Evolutionary conservation across 108 stramenopile species (phyloP).

Genomic region (Skeletonema marinoi): DNA sequence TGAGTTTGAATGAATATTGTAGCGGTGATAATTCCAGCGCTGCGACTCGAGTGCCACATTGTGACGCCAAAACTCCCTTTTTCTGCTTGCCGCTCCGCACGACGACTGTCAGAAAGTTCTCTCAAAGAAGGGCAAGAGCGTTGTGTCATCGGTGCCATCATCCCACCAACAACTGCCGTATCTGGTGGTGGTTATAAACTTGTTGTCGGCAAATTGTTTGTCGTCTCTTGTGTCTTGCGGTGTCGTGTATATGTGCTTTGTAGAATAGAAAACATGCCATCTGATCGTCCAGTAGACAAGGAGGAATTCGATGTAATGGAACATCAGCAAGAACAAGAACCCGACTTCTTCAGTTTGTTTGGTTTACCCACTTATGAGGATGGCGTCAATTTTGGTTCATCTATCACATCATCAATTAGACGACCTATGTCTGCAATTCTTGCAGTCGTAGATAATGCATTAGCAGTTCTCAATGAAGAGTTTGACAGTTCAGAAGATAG

Average conservation of each 20-base stretch:
- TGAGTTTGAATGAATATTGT: neutral
- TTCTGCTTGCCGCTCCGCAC: too few relatives aligned
- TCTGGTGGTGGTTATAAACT: neutral
- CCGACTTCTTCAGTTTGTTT: slow-evolving; percentile 1
- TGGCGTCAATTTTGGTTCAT: neutral
- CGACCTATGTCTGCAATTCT: slow-evolving; percentile 11
- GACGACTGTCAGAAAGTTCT: too few relatives aligned
- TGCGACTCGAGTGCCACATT: neutral
- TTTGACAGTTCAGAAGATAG: slow-evolving; percentile 6
- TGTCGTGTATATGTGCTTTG: neutral
- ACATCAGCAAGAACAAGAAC: neutral
- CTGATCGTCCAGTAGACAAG: neutral
- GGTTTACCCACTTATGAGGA: neutral
- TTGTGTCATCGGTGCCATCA: too few relatives aligned
- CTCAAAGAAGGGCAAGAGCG: too few relatives aligned
- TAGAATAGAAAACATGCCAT: neutral
- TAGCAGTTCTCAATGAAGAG: slow-evolving; percentile 32
- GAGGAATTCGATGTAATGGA: neutral
- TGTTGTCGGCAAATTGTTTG: neutral
- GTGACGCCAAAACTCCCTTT: too few relatives aligned
- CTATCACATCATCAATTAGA: neutral
- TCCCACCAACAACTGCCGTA: too few relatives aligned
- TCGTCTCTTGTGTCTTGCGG: neutral
- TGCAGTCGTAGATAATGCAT: slow-evolving; percentile 19
- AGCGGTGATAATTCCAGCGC: neutral